Percentiles rank a stretch among this genome's conserved stretches.
Conservation (phyloP, 257 asterid genomes). For the Solanum neorickii region DNA sequence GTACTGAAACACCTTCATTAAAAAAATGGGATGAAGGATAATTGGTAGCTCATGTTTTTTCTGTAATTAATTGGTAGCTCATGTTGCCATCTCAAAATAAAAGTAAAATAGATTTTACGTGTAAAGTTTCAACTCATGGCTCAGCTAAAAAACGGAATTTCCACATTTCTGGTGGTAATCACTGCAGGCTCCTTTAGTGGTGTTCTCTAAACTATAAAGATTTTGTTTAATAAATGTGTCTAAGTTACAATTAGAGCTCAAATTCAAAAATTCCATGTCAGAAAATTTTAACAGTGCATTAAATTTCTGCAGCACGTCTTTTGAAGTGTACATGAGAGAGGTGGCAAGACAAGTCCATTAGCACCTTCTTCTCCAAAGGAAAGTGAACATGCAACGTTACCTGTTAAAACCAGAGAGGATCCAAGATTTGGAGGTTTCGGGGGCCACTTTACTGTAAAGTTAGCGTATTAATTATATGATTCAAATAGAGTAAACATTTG, state of each 20-base stretch:
- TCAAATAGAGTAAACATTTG: not conserved
- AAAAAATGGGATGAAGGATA: not conserved
- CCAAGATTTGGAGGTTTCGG: not conserved
- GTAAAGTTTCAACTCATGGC: not conserved
- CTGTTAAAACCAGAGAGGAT: not conserved
- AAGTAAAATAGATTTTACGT: not conserved
- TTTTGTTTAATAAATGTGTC: not conserved
- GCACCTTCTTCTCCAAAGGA: not conserved
- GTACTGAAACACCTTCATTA: not conserved
- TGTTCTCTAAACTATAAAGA: not conserved
- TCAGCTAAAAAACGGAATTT: not conserved
- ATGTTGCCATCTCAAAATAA: not conserved
- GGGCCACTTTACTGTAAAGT: not conserved
- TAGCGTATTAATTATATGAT: not conserved
- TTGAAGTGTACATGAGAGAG: not conserved
- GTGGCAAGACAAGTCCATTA: not conserved
- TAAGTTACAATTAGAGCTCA: not conserved
- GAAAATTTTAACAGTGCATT: not conserved
- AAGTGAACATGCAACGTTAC: not conserved
- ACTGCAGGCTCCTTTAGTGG: not conserved
- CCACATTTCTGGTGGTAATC: not conserved
- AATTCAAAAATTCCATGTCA: not conserved
- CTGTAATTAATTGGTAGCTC: not conserved
- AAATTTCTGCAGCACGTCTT: not conserved
- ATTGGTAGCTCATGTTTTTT: not conserved